phyloP scores from a whole-genome alignment of 1,139 yeast genomes.

The Candida sp. region DNA sequence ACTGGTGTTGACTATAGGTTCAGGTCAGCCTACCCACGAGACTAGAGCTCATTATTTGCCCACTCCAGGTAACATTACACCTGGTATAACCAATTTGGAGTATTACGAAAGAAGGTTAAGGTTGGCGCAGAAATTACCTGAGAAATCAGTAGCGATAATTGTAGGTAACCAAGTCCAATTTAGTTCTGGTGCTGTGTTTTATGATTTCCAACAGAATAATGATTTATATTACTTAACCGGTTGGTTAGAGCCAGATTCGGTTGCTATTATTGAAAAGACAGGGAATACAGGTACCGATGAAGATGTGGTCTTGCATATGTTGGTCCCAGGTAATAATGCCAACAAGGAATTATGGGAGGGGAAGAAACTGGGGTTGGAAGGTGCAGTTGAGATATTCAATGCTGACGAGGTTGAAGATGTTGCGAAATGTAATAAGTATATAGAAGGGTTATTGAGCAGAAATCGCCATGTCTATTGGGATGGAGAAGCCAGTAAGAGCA shows the following conservation, averaged over 20 bases:
- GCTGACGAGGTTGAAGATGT: constrained; percentile 72
- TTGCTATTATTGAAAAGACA: constrained; percentile 66
- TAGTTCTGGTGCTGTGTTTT: constrained; percentile 88
- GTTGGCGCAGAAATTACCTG: constrained; percentile 56
- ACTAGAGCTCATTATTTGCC: constrained; percentile 76
- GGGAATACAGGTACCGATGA: constrained; percentile 44
- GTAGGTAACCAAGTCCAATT: constrained; percentile 71
- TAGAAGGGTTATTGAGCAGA: constrained; percentile 45
- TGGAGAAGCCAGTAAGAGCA: constrained; percentile 19
- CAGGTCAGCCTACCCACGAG: constrained; percentile 88
- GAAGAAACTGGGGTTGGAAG: constrained; percentile 79
- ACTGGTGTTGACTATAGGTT: constrained; percentile 20
- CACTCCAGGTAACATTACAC: constrained; percentile 76
- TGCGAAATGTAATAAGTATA: constrained; percentile 35
- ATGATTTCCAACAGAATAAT: constrained; percentile 89
- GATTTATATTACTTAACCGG: constrained; percentile 87
- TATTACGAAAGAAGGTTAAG: constrained; percentile 67
- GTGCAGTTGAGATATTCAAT: constrained; percentile 79
- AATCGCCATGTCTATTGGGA: constrained; percentile 49
- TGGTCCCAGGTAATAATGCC: constrained; percentile 83
- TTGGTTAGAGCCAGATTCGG: constrained; percentile 89
- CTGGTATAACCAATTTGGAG: constrained; percentile 83
- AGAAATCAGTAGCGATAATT: constrained; percentile 66
- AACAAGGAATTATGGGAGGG: constrained; percentile 94
- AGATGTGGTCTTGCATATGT: constrained; percentile 64